These are phyloP conservation scores for Geoglossum cookeanum DNA, from an alignment of 2,329 filamentous ascomycete species.

Conservation along the genomic window DNA sequence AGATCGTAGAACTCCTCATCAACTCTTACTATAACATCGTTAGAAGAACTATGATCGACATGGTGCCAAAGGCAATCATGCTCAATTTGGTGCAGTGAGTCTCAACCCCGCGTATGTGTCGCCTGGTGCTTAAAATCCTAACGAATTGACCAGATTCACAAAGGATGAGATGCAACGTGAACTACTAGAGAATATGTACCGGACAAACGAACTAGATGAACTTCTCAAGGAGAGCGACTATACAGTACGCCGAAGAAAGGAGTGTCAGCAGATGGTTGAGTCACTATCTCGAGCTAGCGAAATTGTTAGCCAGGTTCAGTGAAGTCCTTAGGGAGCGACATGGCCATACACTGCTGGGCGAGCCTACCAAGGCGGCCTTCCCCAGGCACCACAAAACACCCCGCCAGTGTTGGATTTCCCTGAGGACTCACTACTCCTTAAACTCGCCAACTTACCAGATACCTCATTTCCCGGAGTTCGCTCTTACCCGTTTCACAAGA, in stretches of 20 bases:
- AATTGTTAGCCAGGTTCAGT: conserved; percentile 70
- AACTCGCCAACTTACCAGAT: neutral
- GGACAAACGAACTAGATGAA: conserved; percentile 73
- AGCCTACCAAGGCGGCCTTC: neutral
- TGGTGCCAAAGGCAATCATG: conserved; percentile 99
- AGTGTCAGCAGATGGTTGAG: conserved; percentile 99
- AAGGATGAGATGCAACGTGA: conserved; percentile 99
- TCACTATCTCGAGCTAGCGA: conserved; percentile 76
- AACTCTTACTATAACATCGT: conserved; percentile 97
- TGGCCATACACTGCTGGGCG: neutral
- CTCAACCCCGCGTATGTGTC: neutral
- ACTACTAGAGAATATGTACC: conserved; percentile 94
- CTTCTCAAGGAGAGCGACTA: conserved; percentile 96
- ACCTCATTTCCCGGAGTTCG: conserved; percentile 1
- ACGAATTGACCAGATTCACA: conserved; percentile 42
- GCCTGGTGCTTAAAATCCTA: neutral
- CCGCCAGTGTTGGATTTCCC: neutral
- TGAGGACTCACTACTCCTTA: neutral
- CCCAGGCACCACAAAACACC: neutral
- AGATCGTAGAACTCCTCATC: conserved; percentile 61
- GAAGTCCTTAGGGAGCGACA: conserved; percentile 7
- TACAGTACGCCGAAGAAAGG: conserved; percentile 83
- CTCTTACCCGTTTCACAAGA: neutral
- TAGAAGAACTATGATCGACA: conserved; percentile 95
- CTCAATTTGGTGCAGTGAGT: conserved; percentile 84